Evolutionary conservation across 2,329 filamentous ascomycete genomes (phyloP).

Genomic region (Calcarisporium arbuscula): DNA sequence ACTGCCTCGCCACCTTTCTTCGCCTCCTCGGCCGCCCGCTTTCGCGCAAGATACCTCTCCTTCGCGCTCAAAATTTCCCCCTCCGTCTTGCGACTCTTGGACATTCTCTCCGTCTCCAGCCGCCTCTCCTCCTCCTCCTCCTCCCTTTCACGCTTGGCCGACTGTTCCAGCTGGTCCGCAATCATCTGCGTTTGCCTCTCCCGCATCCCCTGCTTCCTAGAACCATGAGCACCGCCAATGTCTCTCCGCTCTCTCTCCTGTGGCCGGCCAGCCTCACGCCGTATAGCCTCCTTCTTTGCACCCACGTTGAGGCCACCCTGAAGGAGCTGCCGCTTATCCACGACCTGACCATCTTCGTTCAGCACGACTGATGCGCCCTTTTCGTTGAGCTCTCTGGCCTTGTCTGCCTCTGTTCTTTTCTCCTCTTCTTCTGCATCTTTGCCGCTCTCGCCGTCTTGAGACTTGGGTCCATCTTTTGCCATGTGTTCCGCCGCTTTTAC

Average conservation of each 20-base stretch:
- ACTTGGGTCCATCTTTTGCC: constrained; percentile 31
- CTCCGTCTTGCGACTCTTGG: constrained; percentile 74
- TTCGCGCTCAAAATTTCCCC: constrained; percentile 70
- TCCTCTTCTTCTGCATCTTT: constrained; percentile 35
- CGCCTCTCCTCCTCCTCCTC: constrained; percentile 59
- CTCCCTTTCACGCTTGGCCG: constrained; percentile 64
- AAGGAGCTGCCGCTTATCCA: constrained; percentile 77
- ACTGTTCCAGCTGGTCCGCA: constrained; percentile 68
- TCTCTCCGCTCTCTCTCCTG: constrained; percentile 25
- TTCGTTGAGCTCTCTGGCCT: constrained; percentile 61
- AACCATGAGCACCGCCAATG: constrained; percentile 33
- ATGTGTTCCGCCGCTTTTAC: constrained; percentile 59
- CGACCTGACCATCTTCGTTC: constrained; percentile 78
- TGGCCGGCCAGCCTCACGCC: constrained; percentile 16
- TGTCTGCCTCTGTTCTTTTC: constrained; percentile 53
- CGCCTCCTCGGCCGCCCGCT: constrained; percentile 65
- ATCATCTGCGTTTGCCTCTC: constrained; percentile 75
- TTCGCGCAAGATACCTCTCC: constrained; percentile 73
- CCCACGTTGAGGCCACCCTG: constrained; percentile 69
- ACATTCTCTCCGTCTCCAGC: constrained; percentile 53
- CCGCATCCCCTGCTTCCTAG: constrained; percentile 59
- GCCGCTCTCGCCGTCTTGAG: too few relatives aligned
- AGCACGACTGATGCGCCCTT: constrained; percentile 56
- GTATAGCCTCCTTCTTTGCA: constrained; percentile 44
- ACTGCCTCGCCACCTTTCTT: constrained; percentile 38